Evolutionary conservation across 192 early-diverging fungal species (phyloP).

Genomic region (Linnemannia schmuckeri): DNA sequence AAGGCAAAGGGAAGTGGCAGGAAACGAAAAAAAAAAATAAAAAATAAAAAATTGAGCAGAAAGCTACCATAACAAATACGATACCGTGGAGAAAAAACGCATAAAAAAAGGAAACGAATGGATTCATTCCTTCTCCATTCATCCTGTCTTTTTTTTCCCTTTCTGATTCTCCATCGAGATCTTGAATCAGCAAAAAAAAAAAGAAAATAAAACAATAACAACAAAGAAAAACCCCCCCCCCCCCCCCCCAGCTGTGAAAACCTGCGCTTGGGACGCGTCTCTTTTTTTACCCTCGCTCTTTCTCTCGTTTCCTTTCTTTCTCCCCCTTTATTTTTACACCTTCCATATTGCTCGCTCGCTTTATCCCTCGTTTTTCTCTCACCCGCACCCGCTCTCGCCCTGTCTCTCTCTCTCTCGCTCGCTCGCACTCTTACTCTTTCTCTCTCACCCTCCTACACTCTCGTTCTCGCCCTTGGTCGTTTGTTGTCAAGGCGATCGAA

Average conservation of each 20-base stretch:
- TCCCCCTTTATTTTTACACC: background rate
- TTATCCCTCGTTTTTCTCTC: background rate
- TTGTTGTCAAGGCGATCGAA: background rate
- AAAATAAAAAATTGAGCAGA: background rate
- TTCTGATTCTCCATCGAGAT: background rate
- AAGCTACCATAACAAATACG: conserved; percentile 7
- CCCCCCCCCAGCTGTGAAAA: too few relatives aligned
- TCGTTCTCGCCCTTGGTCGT: background rate
- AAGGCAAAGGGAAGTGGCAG: background rate
- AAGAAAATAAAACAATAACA: background rate
- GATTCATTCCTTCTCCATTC: background rate
- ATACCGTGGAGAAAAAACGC: background rate
- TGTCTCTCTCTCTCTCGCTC: background rate
- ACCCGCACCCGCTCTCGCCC: background rate
- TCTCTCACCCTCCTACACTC: background rate
- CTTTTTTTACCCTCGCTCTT: background rate
- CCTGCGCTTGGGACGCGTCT: background rate
- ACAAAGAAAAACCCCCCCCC: background rate
- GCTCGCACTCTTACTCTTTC: background rate
- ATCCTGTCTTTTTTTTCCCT: conserved; percentile 7
- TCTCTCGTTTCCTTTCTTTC: background rate
- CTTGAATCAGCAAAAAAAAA: conserved; percentile 1
- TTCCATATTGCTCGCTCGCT: background rate
- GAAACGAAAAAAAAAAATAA: background rate
- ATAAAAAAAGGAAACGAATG: background rate